Evolutionary conservation across 371 early-diverging fungal genomes (phyloP), one percentile per base, ranked within the genome.

Genomic region (Antonospora locustae): DNA sequence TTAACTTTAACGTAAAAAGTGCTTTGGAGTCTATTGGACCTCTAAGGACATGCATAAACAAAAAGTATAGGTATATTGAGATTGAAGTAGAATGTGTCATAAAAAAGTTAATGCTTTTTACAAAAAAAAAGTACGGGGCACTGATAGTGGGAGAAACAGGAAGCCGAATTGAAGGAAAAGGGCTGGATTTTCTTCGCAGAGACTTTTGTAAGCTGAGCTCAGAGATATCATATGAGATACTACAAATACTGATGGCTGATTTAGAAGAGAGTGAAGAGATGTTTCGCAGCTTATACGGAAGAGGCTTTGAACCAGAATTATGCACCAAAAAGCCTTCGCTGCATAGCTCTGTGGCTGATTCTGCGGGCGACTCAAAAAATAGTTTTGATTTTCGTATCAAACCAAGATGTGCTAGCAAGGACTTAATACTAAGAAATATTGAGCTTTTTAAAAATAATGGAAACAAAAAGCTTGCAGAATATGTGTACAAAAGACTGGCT

Each of bases 101-200:
- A 72, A 80, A 82, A 64, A 84, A 87, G 39, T 80, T 96, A 78
- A 72, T 97, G 23, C 70, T 99, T 47, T 77, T 92, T n/a, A 90
- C 89, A 65, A 99, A 99, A 79, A 99, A 99, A 69, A 99, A 94
- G 71, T 98, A 97, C 72, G 97, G 91, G 17, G 96, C 91, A 0
- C 67, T 92, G 19, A 60, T 77, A 29, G 78, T 87, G 0, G 78
- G 80, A 20, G 78, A 79, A 43, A 70, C 77, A 55, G 70, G 47
- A 29, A 36, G 41, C 39, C 41, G 12, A 9, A 58, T 85, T 9
- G 99, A 99, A 73, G 87, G 83, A 6, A 95, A 94, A 69, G 98
- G 98, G 44, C 79, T 97, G 49, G 99, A 97, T 73, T 76, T 89
- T 56, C 91, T 92, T 0, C 81, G 97, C 61, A 77, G 97, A 60